These are phyloP conservation scores for Solanum hybrid DNA, from an alignment of 305 asterid species.

Conservation along the genomic window DNA sequence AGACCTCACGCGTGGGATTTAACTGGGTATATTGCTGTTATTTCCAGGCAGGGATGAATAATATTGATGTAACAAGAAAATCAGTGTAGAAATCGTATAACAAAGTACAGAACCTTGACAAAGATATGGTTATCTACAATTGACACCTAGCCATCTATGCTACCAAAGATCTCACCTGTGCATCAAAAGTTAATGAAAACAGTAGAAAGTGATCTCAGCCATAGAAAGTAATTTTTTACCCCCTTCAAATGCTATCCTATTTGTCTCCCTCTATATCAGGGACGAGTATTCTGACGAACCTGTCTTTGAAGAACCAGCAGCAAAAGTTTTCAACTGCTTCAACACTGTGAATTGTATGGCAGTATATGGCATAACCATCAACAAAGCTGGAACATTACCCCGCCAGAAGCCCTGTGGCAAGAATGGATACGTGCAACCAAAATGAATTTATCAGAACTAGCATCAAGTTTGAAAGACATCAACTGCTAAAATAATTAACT, in stretches of 20 bases:
- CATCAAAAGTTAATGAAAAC: not conserved
- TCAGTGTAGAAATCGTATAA: not conserved
- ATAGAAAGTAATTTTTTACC: not conserved
- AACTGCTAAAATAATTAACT: not conserved
- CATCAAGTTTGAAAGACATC: not conserved
- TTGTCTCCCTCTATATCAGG: not conserved
- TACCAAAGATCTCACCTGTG: not conserved
- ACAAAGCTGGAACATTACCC: slow-evolving; percentile 91
- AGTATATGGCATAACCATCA: slow-evolving; percentile 95
- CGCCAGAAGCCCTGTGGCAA: slow-evolving; percentile 79
- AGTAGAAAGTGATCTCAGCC: not conserved
- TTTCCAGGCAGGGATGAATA: not conserved
- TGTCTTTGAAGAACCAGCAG: slow-evolving; percentile 79
- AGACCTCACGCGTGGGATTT: not conserved
- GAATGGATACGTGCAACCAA: not conserved
- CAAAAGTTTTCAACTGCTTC: slow-evolving; percentile 67
- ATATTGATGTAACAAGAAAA: not conserved
- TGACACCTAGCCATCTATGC: not conserved
- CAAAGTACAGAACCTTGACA: not conserved
- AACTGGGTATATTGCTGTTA: not conserved
- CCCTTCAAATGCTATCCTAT: not conserved
- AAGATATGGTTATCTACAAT: not conserved
- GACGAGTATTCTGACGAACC: slow-evolving; percentile 26
- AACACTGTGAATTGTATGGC: slow-evolving; percentile 79
- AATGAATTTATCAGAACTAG: not conserved